Evolutionary conservation across 1,139 yeast genomes (phyloP).

Genomic region (Kurtzmaniella quercitrusa): DNA sequence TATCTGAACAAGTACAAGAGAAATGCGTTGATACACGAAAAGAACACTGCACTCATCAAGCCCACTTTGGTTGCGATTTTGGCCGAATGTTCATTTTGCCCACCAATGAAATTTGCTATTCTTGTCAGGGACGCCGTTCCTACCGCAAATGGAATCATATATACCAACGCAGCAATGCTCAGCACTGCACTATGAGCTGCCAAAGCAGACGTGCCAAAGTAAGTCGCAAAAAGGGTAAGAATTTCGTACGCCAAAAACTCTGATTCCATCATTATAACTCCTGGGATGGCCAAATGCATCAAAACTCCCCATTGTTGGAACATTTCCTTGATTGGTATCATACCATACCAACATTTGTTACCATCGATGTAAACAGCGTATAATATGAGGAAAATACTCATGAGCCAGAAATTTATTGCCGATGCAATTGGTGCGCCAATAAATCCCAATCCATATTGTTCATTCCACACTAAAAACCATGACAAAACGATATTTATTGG

Average conservation of each 20-base stretch:
- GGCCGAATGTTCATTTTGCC: slow-evolving; percentile 60
- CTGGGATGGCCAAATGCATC: slow-evolving; percentile 62
- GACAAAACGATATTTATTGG: slow-evolving; percentile 72
- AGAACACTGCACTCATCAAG: slow-evolving; percentile 50
- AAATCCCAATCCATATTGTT: slow-evolving; percentile 56
- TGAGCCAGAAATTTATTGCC: slow-evolving; percentile 66
- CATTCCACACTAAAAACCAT: slow-evolving; percentile 77
- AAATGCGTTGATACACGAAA: slow-evolving; percentile 56
- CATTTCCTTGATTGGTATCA: slow-evolving; percentile 39
- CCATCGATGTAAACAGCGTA: slow-evolving; percentile 63
- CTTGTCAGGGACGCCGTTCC: slow-evolving; percentile 85
- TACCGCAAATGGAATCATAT: slow-evolving; percentile 86
- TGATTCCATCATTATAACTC: slow-evolving; percentile 69
- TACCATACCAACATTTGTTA: slow-evolving; percentile 69
- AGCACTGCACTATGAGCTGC: slow-evolving; percentile 90
- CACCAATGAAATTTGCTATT: slow-evolving; percentile 85
- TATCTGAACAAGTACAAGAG: slow-evolving; percentile 49
- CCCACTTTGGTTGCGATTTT: slow-evolving; percentile 64
- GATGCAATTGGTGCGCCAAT: slow-evolving; percentile 75
- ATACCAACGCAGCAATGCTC: slow-evolving; percentile 73
- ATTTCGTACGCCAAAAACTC: slow-evolving; percentile 74
- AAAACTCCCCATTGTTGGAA: slow-evolving; percentile 60
- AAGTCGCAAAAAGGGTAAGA: slow-evolving; percentile 68
- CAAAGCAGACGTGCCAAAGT: slow-evolving; percentile 74
- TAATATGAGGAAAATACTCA: slow-evolving; percentile 50